A percentile compares a stretch with the other conserved stretches of the same genome.
phyloP scores from a whole-genome alignment of 352 stramenopile species.

The Phytopythium vexans region DNA sequence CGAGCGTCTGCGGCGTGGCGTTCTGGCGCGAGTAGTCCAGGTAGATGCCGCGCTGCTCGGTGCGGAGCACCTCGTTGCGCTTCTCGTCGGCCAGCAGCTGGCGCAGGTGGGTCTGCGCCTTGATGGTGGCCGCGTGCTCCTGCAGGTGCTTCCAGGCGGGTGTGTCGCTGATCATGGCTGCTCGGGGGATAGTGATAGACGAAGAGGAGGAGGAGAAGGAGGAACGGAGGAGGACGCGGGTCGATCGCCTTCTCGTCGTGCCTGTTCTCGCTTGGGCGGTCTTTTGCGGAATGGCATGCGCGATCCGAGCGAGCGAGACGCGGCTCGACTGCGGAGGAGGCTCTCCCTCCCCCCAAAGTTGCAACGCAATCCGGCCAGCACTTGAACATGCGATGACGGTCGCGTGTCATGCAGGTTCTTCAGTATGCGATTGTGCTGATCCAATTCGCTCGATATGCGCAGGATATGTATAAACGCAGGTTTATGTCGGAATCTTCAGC shows the following conservation, averaged over 20 bases:
- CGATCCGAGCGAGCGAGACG: not conserved
- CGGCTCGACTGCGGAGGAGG: not conserved
- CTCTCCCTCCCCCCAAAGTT: not conserved
- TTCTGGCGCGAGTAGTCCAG: conserved; percentile 95
- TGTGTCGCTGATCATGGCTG: conserved; percentile 69
- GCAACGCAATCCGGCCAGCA: not conserved
- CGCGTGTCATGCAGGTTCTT: not conserved
- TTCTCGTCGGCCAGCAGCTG: conserved; percentile 88
- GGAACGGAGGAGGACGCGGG: not conserved
- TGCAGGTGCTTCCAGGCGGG: conserved; percentile 69
- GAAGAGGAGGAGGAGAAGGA: conserved; percentile 1
- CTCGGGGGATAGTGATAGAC: conserved; percentile 5
- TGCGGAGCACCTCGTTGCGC: conserved; percentile 88
- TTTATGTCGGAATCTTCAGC: no score
- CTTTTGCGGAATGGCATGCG: not conserved
- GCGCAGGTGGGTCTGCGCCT: conserved; percentile 84
- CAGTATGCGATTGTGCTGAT: not conserved
- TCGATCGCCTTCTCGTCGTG: no score
- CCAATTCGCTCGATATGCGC: not conserved
- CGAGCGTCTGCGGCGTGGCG: conserved; percentile 81
- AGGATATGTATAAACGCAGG: no score
- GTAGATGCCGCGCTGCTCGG: conserved; percentile 91
- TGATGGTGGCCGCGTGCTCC: conserved; percentile 75
- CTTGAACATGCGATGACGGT: not conserved
- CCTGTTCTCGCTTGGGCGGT: no score